Base-by-base conservation (phyloP, 768 basidiomycete genomes). In the Cystofilobasidium bisporidii region DNA sequence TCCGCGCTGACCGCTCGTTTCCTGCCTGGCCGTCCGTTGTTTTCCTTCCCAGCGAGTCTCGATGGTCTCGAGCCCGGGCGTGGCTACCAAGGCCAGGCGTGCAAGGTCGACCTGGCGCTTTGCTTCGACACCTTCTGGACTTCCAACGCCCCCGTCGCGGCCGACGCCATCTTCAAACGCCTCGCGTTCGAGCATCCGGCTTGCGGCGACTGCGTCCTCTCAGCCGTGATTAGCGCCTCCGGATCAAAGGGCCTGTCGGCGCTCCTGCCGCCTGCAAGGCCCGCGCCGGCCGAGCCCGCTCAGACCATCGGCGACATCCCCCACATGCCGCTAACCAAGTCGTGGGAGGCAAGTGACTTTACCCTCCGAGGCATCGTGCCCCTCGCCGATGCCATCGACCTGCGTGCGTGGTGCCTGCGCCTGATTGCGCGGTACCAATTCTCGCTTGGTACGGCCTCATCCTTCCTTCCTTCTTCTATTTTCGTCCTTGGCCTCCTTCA, bases 51-150 rank as follows among this genome's bases (percentile, higher is more conserved):
- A 68, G 67, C 67, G 30, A 63, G 61, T 28, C 61, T 68, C 53
- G 67, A 68, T 26, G 67, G 67, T 6, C 43, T 61, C 24, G 55
- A 62, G 3, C 67, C 67, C 22, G 55, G 40, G 15, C 33, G 43
- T 0, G 65, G 65, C 36, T 36, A 26, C 32, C n/a, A 47, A 12
- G 12, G 11, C 24, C 10, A 8, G 10, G 4, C 65, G 26, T 76
- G 75, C 64, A 65, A 66, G 2, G 55, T 76, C 30, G 72, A 75
- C 50, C 65, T 77, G 3, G 74, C 74, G 24, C 65, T 71, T 32
- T 77, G 77, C 67, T 74, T 77, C 57, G 74, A 73, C 26, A 62
- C 74, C 3, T 75, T 74, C 64, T 77, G 76, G 75, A 66, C 24
- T 9, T 28, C 70, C 24, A 48, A 61, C 0, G 70, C 72, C 38